Evolutionary conservation across 2,329 filamentous ascomycete species (phyloP), one percentile per base, ranked within the genome.

Genomic region (Xylariomycetidae sp.): DNA sequence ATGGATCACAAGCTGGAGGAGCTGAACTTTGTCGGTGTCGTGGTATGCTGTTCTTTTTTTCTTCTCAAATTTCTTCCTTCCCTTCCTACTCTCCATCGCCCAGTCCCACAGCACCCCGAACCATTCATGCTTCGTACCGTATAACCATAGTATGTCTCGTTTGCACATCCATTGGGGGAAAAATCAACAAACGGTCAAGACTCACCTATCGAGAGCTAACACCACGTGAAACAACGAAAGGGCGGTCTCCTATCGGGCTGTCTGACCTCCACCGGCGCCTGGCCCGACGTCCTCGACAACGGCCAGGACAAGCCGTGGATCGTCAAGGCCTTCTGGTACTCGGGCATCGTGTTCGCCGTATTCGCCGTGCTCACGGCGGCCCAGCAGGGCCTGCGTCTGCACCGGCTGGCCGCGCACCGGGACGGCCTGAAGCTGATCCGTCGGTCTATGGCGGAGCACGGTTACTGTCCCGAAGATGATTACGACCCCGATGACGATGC

Each of bases 361-460:
- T 70, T 70, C 37, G 63, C 64, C n/a, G 61, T 74, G 6, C 55
- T 73, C 8, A 60, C 63, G 2, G 59, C 65, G 5, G 57, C 61
- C 3, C 57, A 63, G 36, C 63, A 66, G 38, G 62, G 59, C 3
- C 58, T 67, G 7, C 58, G 63, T 5, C 49, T 67, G 4, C 63
- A 66, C 44, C 58, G 64, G 2, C 44, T 67, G 5, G 61, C 61
- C 10, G 55, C 57, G 4, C 64, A 66, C 39, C 53, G 56, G 6
- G 58, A 66, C 38, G 61, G 59, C 1, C 42, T 56, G 4, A 27
- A 37, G 6, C 50, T 56, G 5, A 62, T 67, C 28, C 50, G 64
- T 7, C 30, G 33, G 19, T 39, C 38, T 16, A 33, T 50, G 27
- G 31, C 34, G 2, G 22, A 31, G 9, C 22, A 29, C n/a, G 42